Base-by-base conservation (phyloP, 2,329 filamentous ascomycete genomes). In the Penicillium fuscoglaucum region DNA sequence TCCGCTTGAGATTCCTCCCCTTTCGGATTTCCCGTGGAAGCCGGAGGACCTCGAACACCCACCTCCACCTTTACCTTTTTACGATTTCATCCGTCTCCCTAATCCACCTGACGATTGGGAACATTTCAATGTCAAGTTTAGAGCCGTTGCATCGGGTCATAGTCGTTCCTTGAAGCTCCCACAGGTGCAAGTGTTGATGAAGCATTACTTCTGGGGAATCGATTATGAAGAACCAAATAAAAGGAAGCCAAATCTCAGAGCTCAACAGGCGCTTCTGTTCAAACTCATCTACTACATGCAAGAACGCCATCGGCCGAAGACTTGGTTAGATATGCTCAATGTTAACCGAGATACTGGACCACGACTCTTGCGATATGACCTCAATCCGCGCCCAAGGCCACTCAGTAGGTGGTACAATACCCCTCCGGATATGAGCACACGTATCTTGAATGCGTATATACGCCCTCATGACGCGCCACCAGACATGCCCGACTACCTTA, bases 141-240 rank as follows among this genome's bases (percentile, higher is more conserved):
- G 1, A 8, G 7, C 2, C 17, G 4, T 54, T 40, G 8, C 2
- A 15, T 3, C 9, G 8, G 31, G 39, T 15, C 6, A 12, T 4
- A 24, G 29, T 21, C 54, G 54, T 43, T 13, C 24, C 12, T 35
- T 57, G 24, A 52, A 37, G 39, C n/a, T 39, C 26, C 21, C 39
- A 7, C 44, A 53, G 50, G 13, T 62, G 4, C 39, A 54, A 12
- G 43, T 46, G 1, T 48, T 67, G 46, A 37, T 61, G 4, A 55
- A 57, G 3, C 63, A 66, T 33, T 62, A 70, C 53, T 65, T 65
- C 28, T 74, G 70, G 70, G 72, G 71, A 9, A 66, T 72, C 2
- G 51, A 66, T 13, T 57, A 54, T 44, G 51, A 54, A 1, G 15
- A 41, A 13, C 55, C 9, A 2, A n/a, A 7, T 28, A 26, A 17